phyloP scores from a whole-genome alignment of 352 stramenopile species.

The Sclerospora graminicola region DNA sequence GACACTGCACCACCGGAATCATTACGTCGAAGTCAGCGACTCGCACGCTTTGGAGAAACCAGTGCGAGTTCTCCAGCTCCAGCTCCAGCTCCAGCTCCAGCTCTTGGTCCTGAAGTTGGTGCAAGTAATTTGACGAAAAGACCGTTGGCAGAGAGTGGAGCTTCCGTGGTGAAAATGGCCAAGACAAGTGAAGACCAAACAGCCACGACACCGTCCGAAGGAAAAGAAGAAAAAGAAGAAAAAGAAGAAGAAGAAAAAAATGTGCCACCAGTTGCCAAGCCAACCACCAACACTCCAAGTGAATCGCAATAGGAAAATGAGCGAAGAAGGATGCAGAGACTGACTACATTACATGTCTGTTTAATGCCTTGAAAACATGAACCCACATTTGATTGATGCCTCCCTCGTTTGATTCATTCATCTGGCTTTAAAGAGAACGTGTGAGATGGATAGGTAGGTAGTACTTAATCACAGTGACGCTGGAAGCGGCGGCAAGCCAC shows the following conservation, averaged over 20 bases:
- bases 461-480: slow-evolving; percentile 25
- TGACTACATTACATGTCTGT: no score
- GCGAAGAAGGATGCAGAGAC: no score
- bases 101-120: neutral
- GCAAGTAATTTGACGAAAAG: slow-evolving; percentile 23
- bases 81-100: neutral
- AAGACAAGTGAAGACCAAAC: slow-evolving; percentile 32
- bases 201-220: slow-evolving; percentile 14
- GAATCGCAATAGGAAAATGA: no score
- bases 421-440: no score
- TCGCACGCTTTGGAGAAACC: slow-evolving; percentile 32
- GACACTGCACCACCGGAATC: slow-evolving; percentile 20
- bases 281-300: no score
- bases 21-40: slow-evolving; percentile 36
- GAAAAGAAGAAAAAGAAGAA: slow-evolving; percentile 25
- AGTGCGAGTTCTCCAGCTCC: slow-evolving; percentile 2
- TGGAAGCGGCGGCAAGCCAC: slow-evolving; percentile 15
- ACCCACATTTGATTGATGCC: slow-evolving; percentile 6
- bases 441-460: no score
- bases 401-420: neutral
- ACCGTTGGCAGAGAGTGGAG: slow-evolving; percentile 16
- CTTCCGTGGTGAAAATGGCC: slow-evolving; percentile 27
- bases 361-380: neutral
- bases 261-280: no score
- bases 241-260: slow-evolving; percentile 32